phyloP scores from a whole-genome alignment of 345 rosid species.

The Ceriops tagal region DNA sequence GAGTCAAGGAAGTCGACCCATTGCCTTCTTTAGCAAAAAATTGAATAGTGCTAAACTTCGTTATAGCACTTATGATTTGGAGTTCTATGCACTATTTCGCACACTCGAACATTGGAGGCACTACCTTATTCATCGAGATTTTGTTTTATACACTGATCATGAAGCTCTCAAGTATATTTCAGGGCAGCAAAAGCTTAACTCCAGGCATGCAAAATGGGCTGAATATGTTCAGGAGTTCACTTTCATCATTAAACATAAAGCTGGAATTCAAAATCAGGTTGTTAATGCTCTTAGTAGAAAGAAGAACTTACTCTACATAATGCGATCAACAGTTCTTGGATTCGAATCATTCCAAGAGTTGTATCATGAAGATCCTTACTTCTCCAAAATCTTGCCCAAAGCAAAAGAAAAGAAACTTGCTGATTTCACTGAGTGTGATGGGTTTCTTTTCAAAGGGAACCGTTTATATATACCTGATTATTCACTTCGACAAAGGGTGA shows the following conservation, averaged over 20 bases:
- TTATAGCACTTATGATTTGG: background rate
- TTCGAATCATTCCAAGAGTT: background rate
- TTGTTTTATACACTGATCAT: background rate
- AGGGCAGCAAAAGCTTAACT: background rate
- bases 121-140: background rate
- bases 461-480: background rate
- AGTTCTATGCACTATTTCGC: background rate
- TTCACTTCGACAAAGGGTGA: background rate
- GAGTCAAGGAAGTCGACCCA: background rate
- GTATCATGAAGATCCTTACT: background rate
- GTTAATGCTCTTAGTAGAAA: background rate
- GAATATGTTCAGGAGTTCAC: background rate
- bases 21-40: constrained; percentile 1
- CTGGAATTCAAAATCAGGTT: background rate
- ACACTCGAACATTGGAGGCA: background rate
- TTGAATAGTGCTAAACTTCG: background rate
- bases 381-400: background rate
- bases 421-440: background rate
- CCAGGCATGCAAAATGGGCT: background rate
- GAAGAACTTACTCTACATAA: too few species aligned
- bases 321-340: too few species aligned
- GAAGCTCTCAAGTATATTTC: background rate
- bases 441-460: background rate
- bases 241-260: background rate
- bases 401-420: background rate